Evolutionary conservation across 1,284 basidiomycete species (phyloP).

Genomic region (Ceratobasidium sp.): DNA sequence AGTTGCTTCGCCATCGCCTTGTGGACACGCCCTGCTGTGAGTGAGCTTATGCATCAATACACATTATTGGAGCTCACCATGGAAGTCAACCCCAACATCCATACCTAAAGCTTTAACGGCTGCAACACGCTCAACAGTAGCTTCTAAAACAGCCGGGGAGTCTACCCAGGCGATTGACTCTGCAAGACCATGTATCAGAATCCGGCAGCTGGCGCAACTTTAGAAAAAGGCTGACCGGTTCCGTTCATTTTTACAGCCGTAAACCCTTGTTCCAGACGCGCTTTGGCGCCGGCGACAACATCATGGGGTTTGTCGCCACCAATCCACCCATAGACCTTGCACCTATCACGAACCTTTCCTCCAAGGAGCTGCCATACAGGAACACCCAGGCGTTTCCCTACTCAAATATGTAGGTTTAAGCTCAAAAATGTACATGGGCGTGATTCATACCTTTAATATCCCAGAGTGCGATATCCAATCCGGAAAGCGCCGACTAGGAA

Average conservation of each 20-base stretch:
- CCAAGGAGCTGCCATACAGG: conserved; percentile 82
- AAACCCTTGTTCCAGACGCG: conserved; percentile 77
- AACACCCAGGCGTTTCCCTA: conserved; percentile 74
- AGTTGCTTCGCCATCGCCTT: conserved; percentile 85
- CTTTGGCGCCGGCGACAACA: conserved; percentile 71
- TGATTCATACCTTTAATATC: conserved; percentile 75
- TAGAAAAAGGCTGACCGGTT: conserved; percentile 60
- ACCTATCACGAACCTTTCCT: conserved; percentile 73
- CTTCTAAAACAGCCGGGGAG: conserved; percentile 66
- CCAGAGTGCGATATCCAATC: conserved; percentile 71
- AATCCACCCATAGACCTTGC: conserved; percentile 77
- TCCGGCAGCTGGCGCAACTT: conserved; percentile 51
- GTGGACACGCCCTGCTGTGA: conserved; percentile 74
- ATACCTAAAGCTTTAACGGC: conserved; percentile 73
- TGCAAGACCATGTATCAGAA: neutral
- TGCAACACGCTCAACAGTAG: conserved; percentile 72
- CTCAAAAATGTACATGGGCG: neutral
- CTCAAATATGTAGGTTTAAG: neutral
- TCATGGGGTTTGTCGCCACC: conserved; percentile 79
- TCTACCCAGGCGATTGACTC: conserved; percentile 61
- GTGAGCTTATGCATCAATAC: conserved; percentile 48
- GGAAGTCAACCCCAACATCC: conserved; percentile 70
- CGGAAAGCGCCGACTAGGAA: conserved; percentile 63
- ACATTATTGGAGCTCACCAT: conserved; percentile 54
- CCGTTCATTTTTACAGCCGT: conserved; percentile 85